Evolutionary conservation across 306 rosid genomes (phyloP).

Genomic region (Sesbania bispinosa): DNA sequence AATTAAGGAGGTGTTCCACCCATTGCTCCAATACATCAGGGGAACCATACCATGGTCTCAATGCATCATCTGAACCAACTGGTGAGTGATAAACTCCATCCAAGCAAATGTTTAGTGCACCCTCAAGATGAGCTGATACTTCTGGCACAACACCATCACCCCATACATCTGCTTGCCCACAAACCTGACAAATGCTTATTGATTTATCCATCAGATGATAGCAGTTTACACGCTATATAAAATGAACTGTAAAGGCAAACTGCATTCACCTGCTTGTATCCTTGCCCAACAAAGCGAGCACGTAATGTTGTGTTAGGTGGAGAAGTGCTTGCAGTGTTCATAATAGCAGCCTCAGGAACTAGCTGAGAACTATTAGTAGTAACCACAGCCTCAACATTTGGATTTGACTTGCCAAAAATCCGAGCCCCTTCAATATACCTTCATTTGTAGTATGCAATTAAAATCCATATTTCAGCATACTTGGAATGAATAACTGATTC

Average conservation of each 20-base stretch:
- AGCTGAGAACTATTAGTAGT: slow-evolving; percentile 33
- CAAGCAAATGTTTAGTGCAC: slow-evolving; percentile 68
- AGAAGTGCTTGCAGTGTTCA: slow-evolving; percentile 24
- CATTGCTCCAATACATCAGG: slow-evolving; percentile 64
- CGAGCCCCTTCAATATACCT: slow-evolving; percentile 80
- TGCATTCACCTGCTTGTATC: slow-evolving; percentile 78
- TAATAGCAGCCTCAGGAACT: slow-evolving; percentile 37
- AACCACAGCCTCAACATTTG: slow-evolving; percentile 26
- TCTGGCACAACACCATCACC: slow-evolving; percentile 95
- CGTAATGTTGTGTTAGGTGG: slow-evolving; percentile 39
- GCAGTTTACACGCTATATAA: neutral
- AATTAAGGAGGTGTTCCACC: slow-evolving; percentile 63
- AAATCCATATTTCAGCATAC: neutral
- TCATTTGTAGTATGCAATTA: slow-evolving; percentile 16
- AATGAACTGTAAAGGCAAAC: neutral
- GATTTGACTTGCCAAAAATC: slow-evolving; percentile 47
- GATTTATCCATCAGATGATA: neutral
- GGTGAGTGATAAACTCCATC: slow-evolving; percentile 95
- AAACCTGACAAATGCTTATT: slow-evolving; percentile 48
- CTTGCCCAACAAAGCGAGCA: slow-evolving; percentile 78
- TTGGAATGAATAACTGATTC: neutral
- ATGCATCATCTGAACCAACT: slow-evolving; percentile 77
- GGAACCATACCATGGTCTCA: slow-evolving; percentile 90
- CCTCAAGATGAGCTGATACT: slow-evolving; percentile 81
- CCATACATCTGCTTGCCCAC: slow-evolving; percentile 83